Conservation (phyloP, 768 basidiomycete species). For the Tylopilus vinaceipallidus region DNA sequence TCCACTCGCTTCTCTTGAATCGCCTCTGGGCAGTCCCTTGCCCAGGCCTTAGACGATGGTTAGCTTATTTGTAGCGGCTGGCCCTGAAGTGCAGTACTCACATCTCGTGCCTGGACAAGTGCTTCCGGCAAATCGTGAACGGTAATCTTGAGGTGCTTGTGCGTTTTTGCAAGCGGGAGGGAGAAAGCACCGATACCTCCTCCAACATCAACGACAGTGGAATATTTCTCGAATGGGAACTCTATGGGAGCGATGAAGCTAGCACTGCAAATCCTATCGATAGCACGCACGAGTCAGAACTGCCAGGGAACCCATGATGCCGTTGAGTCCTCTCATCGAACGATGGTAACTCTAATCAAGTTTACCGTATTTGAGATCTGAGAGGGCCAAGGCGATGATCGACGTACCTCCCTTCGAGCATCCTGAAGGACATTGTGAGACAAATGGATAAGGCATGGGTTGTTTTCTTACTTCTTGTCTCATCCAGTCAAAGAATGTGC, state of each 20-base stretch:
- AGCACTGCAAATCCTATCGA: not conserved
- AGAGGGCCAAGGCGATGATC: not conserved
- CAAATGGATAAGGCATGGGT: not conserved
- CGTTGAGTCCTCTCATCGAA: slow-evolving; percentile 24
- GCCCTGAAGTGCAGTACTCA: not conserved
- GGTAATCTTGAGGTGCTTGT: slow-evolving; percentile 31
- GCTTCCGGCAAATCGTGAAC: slow-evolving; percentile 32
- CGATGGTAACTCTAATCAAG: slow-evolving; percentile 25
- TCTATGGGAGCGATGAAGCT: slow-evolving; percentile 13
- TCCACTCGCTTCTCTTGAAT: slow-evolving; percentile 25
- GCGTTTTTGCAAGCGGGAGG: slow-evolving; percentile 27
- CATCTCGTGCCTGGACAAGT: slow-evolving; percentile 20
- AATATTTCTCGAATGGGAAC: slow-evolving; percentile 31
- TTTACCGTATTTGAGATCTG: not conserved
- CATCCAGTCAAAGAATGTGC: slow-evolving; percentile 28
- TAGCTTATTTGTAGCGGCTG: not conserved
- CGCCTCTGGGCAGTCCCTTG: slow-evolving; percentile 23
- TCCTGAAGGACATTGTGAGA: slow-evolving; percentile 10
- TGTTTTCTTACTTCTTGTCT: slow-evolving; percentile 16
- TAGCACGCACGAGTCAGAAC: slow-evolving; percentile 18
- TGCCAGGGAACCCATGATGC: slow-evolving; percentile 26
- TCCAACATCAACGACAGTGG: slow-evolving; percentile 35
- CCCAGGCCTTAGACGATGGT: slow-evolving; percentile 22
- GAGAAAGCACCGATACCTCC: slow-evolving; percentile 34
- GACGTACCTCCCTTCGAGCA: slow-evolving; percentile 18